Conservation (phyloP, 108 stramenopile species). For the Poteriospumella lacustris region DNA sequence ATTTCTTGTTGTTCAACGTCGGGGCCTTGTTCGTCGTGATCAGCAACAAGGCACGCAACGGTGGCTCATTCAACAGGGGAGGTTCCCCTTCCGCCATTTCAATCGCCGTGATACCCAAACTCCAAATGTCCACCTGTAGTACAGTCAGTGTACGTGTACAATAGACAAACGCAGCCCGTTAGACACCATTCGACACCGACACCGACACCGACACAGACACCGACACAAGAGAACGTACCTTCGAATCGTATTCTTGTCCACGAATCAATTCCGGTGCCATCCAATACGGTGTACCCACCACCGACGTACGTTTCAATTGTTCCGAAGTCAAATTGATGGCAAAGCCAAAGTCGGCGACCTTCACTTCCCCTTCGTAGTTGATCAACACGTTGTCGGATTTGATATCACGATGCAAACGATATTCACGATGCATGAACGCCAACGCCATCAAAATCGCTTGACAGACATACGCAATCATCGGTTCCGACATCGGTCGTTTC, state of each 20-base stretch:
- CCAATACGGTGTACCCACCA: conserved; percentile 66
- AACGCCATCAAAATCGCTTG: conserved; percentile 55
- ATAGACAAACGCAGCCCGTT: too few species aligned
- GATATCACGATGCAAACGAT: conserved; percentile 66
- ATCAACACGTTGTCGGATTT: conserved; percentile 64
- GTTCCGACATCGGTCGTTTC: conserved; percentile 44
- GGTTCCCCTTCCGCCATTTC: conserved; percentile 66
- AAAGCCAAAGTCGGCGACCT: conserved; percentile 69
- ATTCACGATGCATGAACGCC: conserved; percentile 54
- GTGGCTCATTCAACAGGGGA: conserved; percentile 59
- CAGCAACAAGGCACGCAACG: conserved; percentile 58
- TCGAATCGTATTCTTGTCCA: conserved; percentile 56
- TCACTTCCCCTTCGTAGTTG: conserved; percentile 49
- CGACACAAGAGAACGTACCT: conserved; percentile 24
- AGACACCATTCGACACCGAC: too few species aligned
- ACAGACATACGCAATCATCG: conserved; percentile 70
- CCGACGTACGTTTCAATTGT: conserved; percentile 51
- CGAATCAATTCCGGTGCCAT: conserved; percentile 66
- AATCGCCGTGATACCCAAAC: conserved; percentile 59
- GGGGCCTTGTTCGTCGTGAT: conserved; percentile 59
- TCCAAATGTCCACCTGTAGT: conserved; percentile 57
- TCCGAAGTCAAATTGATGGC: conserved; percentile 55
- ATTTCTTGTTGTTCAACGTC: conserved; percentile 39
- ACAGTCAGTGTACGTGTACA: too few species aligned
- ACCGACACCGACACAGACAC: neutral